phyloP scores from a whole-genome alignment of 306 rosid genomes.

The Dicorynia guianensis region DNA sequence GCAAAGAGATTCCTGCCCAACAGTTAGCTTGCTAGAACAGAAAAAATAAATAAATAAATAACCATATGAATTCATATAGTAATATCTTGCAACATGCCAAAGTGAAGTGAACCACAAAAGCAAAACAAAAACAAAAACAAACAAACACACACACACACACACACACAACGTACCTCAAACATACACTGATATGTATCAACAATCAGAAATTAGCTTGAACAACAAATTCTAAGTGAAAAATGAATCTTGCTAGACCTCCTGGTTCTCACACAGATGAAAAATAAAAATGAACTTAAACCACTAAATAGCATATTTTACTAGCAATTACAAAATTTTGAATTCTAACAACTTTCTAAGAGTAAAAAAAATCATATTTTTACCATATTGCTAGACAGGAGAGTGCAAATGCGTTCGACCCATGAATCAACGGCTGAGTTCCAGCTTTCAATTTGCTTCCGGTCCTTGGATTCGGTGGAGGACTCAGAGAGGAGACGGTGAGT shows the following conservation, averaged over 20 bases:
- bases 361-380: constrained; percentile 50
- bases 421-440: constrained; percentile 79
- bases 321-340: background rate
- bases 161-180: background rate
- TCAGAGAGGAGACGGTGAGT: constrained; percentile 73
- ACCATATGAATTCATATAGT: constrained; percentile 33
- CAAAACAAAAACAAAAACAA: background rate
- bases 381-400: constrained; percentile 56
- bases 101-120: background rate
- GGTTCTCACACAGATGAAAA: background rate
- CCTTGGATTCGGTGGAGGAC: constrained; percentile 38
- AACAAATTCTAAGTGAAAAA: background rate
- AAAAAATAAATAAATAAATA: constrained; percentile 24
- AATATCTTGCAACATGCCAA: background rate
- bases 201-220: background rate
- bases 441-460: constrained; percentile 44
- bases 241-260: background rate
- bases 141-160: no score
- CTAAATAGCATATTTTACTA: background rate
- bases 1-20: constrained; percentile 84
- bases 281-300: background rate
- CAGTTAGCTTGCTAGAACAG: constrained; percentile 86
- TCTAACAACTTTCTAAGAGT: background rate
- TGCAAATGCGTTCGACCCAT: constrained; percentile 68
- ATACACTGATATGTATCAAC: background rate